Evolutionary conservation across 768 basidiomycete species (phyloP).

Genomic region (Sarcomyxa edulis): DNA sequence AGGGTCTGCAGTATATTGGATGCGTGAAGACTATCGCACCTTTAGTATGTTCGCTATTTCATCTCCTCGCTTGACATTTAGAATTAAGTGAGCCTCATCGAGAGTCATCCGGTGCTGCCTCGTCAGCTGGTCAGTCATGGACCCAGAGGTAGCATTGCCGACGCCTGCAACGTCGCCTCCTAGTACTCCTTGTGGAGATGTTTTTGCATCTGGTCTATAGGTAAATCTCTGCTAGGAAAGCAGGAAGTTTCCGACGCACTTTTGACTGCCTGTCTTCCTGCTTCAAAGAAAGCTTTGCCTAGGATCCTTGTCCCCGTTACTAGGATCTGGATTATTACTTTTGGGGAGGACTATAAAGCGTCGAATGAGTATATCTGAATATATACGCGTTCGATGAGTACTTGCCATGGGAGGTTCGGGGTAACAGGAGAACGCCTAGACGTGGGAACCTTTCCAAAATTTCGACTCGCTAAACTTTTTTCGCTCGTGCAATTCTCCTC

Average conservation of each 20-base stretch:
- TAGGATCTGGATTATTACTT: conserved; percentile 72
- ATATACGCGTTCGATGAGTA: too few relatives aligned
- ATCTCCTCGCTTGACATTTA: conserved; percentile 81
- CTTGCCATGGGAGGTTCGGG: too few relatives aligned
- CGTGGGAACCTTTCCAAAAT: too few relatives aligned
- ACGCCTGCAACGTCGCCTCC: conserved; percentile 69
- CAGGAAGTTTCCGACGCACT: conserved; percentile 48
- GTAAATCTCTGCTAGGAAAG: background rate
- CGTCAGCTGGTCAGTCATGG: conserved; percentile 75
- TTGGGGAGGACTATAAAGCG: conserved; percentile 76
- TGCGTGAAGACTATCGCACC: conserved; percentile 34
- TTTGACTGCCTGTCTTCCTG: conserved; percentile 86
- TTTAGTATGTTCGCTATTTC: conserved; percentile 63
- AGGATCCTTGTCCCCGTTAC: conserved; percentile 75
- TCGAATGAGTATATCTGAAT: too few relatives aligned
- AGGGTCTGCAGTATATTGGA: background rate
- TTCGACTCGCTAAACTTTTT: too few relatives aligned
- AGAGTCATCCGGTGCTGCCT: conserved; percentile 88
- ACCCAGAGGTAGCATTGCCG: conserved; percentile 68
- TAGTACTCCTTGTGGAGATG: conserved; percentile 65
- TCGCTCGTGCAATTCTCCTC: too few relatives aligned
- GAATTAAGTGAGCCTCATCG: conserved; percentile 90
- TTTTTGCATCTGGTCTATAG: conserved; percentile 86
- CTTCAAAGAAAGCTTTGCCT: conserved; percentile 88
- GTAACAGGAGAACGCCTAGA: too few relatives aligned